Evolutionary conservation across 129 eudicot genomes (phyloP).

Genomic region (Cynara cardunculus): DNA sequence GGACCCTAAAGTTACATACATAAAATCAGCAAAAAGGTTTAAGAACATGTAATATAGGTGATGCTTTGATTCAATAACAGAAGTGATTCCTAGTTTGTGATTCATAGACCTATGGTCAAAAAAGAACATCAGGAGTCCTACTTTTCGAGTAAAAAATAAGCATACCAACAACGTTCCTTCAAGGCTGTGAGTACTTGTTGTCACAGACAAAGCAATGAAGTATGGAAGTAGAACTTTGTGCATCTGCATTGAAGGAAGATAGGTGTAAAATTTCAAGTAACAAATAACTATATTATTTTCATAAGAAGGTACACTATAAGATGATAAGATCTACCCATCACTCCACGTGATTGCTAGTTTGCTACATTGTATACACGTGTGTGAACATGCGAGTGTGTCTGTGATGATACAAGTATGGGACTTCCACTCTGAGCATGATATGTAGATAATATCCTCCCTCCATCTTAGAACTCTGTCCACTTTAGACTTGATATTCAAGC

Average conservation of each 20-base stretch:
- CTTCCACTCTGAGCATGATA: too few relatives aligned
- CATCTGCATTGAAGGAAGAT: slow-evolving; percentile 57
- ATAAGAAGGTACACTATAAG: neutral
- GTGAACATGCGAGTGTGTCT: too few relatives aligned
- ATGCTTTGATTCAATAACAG: too few relatives aligned
- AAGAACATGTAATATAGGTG: too few relatives aligned
- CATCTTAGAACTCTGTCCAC: too few relatives aligned
- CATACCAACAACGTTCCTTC: slow-evolving; percentile 98
- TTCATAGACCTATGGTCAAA: too few relatives aligned
- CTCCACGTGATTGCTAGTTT: neutral
- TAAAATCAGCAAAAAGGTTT: neutral
- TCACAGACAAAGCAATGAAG: slow-evolving; percentile 73
- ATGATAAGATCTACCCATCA: neutral
- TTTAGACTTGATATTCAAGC: too few relatives aligned
- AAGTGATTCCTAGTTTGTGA: too few relatives aligned
- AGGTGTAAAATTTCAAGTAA: slow-evolving; percentile 11
- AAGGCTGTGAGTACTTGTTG: slow-evolving; percentile 83
- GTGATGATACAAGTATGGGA: too few relatives aligned
- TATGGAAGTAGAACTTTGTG: slow-evolving; percentile 80
- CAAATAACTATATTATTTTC: neutral
- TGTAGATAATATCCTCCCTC: too few relatives aligned
- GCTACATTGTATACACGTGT: too few relatives aligned
- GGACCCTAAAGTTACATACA: neutral
- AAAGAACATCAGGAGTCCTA: too few relatives aligned
- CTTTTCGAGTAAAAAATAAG: slow-evolving; percentile 11